Conservation (phyloP, 2,329 filamentous ascomycete genomes). For the Colletotrichum navitas region DNA sequence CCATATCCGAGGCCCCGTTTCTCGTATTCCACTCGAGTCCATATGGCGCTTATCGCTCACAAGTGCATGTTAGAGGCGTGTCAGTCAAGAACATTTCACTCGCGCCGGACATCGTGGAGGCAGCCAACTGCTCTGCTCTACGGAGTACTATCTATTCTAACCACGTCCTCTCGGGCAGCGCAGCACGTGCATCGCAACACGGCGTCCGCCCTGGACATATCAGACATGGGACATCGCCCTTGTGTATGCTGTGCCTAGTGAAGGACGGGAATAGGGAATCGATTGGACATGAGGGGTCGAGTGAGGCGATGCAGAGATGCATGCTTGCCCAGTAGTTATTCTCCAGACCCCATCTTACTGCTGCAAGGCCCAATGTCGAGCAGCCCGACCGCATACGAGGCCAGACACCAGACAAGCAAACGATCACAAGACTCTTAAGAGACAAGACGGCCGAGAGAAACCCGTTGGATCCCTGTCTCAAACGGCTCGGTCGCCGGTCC, state of each 20-base stretch:
- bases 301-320: not conserved
- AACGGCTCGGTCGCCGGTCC: conserved; percentile 12
- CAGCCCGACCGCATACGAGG: conserved; percentile 12
- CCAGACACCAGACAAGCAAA: conserved; percentile 1
- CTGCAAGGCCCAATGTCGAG: not conserved
- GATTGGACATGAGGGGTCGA: not conserved
- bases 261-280: not conserved
- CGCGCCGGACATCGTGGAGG: not conserved
- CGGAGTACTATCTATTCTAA: no score
- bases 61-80: not conserved
- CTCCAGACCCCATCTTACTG: conserved; percentile 3
- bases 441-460: conserved; percentile 1
- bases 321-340: not conserved
- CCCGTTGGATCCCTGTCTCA: conserved; percentile 26
- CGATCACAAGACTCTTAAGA: not conserved
- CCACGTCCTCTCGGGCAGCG: not conserved
- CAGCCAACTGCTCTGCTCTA: not conserved
- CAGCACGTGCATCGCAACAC: not conserved
- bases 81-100: not conserved
- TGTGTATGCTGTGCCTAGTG: conserved; percentile 3
- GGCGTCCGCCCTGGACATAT: not conserved
- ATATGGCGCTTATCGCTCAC: no score
- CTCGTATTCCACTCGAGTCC: not conserved
- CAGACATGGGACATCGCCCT: not conserved
- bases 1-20: conserved; percentile 9